Conservation (phyloP, 768 basidiomycete genomes). For the Hypholoma sublateritium region DNA sequence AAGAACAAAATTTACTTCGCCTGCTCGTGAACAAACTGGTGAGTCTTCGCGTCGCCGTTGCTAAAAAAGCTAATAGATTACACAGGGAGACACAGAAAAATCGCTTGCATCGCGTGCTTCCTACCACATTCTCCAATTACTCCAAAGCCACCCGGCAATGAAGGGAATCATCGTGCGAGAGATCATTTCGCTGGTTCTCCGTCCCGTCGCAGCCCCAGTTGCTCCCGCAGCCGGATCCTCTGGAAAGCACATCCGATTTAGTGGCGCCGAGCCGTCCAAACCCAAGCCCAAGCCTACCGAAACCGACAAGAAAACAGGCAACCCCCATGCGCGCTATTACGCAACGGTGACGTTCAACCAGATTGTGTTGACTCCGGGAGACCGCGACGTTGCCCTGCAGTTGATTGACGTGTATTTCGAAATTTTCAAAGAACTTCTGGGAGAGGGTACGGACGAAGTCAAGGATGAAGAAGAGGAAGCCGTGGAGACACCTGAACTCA, state of each 20-base stretch:
- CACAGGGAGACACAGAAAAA: constrained; percentile 86
- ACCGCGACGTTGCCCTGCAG: constrained; percentile 71
- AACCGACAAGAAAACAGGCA: constrained; percentile 43
- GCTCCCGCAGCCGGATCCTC: constrained; percentile 25
- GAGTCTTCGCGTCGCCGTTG: constrained; percentile 19
- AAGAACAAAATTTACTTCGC: constrained; percentile 93
- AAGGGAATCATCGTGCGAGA: constrained; percentile 88
- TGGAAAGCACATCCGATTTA: constrained; percentile 55
- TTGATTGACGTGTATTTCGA: constrained; percentile 93
- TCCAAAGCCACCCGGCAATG: constrained; percentile 93
- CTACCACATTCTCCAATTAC: constrained; percentile 82
- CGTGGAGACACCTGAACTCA: constrained; percentile 27
- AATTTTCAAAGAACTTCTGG: constrained; percentile 86
- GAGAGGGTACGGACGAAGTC: constrained; percentile 48
- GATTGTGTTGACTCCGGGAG: constrained; percentile 68
- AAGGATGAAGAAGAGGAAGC: constrained; percentile 41
- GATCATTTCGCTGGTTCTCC: constrained; percentile 75
- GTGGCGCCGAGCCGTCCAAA: constrained; percentile 34
- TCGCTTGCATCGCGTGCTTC: constrained; percentile 88
- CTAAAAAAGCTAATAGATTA: neutral
- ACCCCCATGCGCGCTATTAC: constrained; percentile 86
- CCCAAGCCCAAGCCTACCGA: constrained; percentile 27
- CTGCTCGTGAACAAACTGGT: constrained; percentile 94
- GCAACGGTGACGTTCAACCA: constrained; percentile 94
- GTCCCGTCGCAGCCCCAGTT: constrained; percentile 45